Conservation (phyloP, 495 filamentous ascomycete species). For the Neurospora sp. region DNA sequence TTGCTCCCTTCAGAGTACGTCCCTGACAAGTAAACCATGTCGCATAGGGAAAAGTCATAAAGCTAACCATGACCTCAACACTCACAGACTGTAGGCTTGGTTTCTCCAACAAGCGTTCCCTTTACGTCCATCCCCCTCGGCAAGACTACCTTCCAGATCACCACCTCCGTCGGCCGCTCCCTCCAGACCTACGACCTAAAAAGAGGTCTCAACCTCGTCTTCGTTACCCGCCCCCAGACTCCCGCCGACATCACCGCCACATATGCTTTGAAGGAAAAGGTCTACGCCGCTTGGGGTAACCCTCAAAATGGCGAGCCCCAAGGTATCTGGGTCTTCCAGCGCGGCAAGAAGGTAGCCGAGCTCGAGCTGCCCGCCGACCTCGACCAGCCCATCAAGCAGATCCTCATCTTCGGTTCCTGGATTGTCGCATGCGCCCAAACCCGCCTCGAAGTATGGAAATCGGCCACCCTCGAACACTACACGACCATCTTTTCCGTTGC, state of each 20-base stretch:
- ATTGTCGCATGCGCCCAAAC: slow-evolving; percentile 69
- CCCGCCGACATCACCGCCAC: slow-evolving; percentile 79
- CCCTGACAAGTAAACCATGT: not conserved
- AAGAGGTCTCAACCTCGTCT: slow-evolving; percentile 79
- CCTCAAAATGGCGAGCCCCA: slow-evolving; percentile 36
- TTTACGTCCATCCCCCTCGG: slow-evolving; percentile 82
- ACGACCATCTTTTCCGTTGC: slow-evolving; percentile 56
- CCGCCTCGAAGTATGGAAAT: slow-evolving; percentile 81
- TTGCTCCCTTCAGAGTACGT: slow-evolving; percentile 83
- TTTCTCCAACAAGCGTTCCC: slow-evolving; percentile 80
- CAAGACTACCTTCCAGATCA: slow-evolving; percentile 93
- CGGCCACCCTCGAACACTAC: slow-evolving; percentile 75
- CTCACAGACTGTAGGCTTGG: slow-evolving; percentile 74
- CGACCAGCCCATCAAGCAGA: slow-evolving; percentile 58
- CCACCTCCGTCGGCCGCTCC: slow-evolving; percentile 79
- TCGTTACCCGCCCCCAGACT: slow-evolving; percentile 82
- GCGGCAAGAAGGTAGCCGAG: slow-evolving; percentile 76
- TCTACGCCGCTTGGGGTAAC: slow-evolving; percentile 79
- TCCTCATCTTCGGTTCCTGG: slow-evolving; percentile 86
- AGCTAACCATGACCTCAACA: not conserved
- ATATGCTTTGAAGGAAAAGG: slow-evolving; percentile 73
- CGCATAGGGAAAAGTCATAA: not conserved
- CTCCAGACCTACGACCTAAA: slow-evolving; percentile 93
- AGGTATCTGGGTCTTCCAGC: slow-evolving; percentile 88
- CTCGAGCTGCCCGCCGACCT: slow-evolving; percentile 52